Evolutionary conservation across 768 basidiomycete species (phyloP), one percentile per base, ranked within the genome.

Genomic region (Russula griseocarnosa): DNA sequence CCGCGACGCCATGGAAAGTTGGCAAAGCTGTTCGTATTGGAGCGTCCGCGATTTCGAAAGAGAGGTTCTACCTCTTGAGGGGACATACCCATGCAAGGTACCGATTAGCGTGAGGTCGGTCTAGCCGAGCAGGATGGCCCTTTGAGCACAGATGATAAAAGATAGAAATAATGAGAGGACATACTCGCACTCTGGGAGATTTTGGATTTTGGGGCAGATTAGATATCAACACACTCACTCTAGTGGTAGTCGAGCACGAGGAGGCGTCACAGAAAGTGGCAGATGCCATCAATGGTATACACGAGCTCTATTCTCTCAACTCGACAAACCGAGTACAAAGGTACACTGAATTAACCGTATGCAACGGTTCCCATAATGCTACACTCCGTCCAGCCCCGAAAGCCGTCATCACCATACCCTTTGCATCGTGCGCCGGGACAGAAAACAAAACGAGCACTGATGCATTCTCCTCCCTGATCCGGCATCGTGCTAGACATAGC

Each of bases 11-110:
- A 81, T 54, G 67, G 67, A 65, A 79, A 77, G 22, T 74, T 71
- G 10, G 76, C 61, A 52, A 81, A 80, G 8, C 76, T 72, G 26
- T 74, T 78, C 28, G 80, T 80, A 65, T 79, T 79, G 20, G 80
- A 76, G 56, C 79, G 72, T 61, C 76, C 78, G 58, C 79, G 74
- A 55, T 71, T 38, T 61, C 71, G 76, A 67, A 70, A 69, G 44
- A 58, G 53, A 54, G 57, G 49, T 42, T 69, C 71, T 64, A 74
- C 72, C 64, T 73, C 60, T 70, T 70, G 75, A n/a, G 68, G 67
- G 36, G 68, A 61, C 68, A 66, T 69, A 54, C 62, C 34, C 54
- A 55, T 62, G 47, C 64, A 51, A 61, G 53, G 24, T 36, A 47
- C 24, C 44, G 52, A 61, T 47, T 54, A 47, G 60, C 22, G 16